Base-by-base conservation (phyloP, 495 filamentous ascomycete genomes). In the Penicillium egyptiacum region DNA sequence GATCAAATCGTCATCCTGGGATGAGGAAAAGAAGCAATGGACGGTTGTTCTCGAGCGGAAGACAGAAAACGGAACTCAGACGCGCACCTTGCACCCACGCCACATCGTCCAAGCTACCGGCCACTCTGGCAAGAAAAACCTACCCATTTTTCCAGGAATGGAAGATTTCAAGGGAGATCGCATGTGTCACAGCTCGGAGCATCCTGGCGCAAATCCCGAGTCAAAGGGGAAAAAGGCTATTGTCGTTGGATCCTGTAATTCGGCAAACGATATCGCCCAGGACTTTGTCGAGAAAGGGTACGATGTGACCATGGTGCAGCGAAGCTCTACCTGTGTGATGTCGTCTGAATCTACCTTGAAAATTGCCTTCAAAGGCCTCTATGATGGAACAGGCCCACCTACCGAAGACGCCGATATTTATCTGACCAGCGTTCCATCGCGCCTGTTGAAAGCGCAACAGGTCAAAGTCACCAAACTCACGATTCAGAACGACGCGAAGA, bases 221-320 rank as follows among this genome's bases (percentile, higher is more conserved):
- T 70, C 73, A 1, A 67, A 69, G 20, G 83, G 82, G 1, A 89
- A 86, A 64, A 88, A 86, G 59, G 90, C 83, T 1, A 71, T 94
- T 19, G 82, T 96, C 0, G 80, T 96, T 7, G 91, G 91, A 5
- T 86, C 84, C 28, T 90, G 90, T 70, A 94, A 92, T 66, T 92
- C 88, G 2, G 84, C 79, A 11, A 86, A 92, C 61, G 91, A 95
- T 66, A 95, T 95, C 58, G 86, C 87, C 30, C 88, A 93, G 65
- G 87, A 93, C 61, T 93, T 79, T 64, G 85, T 84, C 66, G 89
- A 93, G 63, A 85, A 88, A 40, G 91, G 91, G 2, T 88, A 88
- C 60, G 79, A 88, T n/a, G 87, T 92, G n/a, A 93, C 89, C 9
- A 84, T 95, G 64, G 75, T 95, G 11, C 90, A 95, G 75, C 83